A percentile compares a stretch with the other conserved stretches of the same genome.
Evolutionary conservation across 2,329 filamentous ascomycete species (phyloP).

Genomic region (Sporothrix brasiliensis): DNA sequence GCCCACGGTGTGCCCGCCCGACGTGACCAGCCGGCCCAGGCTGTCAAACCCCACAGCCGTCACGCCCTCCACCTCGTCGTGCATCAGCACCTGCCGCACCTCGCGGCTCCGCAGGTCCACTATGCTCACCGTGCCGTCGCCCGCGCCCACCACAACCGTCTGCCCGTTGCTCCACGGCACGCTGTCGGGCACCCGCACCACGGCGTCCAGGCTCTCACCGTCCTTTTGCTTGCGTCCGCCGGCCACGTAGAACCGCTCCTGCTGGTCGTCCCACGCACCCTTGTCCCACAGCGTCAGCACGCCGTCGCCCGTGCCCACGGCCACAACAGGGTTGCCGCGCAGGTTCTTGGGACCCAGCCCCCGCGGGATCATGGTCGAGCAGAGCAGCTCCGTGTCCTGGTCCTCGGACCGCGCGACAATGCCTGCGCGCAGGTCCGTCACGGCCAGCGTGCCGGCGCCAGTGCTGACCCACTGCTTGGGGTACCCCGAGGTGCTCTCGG

Average conservation of each 20-base stretch:
- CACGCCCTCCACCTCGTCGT: conserved; percentile 87
- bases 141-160: conserved; percentile 76
- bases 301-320: conserved; percentile 74
- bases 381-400: conserved; percentile 91
- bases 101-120: conserved; percentile 75
- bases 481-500: conserved; percentile 82
- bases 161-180: conserved; percentile 66
- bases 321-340: conserved; percentile 71
- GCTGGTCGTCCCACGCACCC: conserved; percentile 92
- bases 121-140: conserved; percentile 77
- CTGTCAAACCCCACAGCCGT: conserved; percentile 82
- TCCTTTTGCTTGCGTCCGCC: conserved; percentile 52
- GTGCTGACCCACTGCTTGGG: conserved; percentile 95
- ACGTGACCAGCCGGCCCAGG: conserved; percentile 82
- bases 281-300: conserved; percentile 92
- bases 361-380: conserved; percentile 69
- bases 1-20: conserved; percentile 82
- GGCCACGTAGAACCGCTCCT: conserved; percentile 82
- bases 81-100: conserved; percentile 67
- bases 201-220: conserved; percentile 79
- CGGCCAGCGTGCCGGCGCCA: conserved; percentile 84
- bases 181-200: conserved; percentile 70
- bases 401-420: conserved; percentile 89
- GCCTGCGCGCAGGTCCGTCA: conserved; percentile 84
- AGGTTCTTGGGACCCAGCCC: conserved; percentile 70